These are phyloP conservation scores for Aspergillus calidoustus DNA, from an alignment of 2,329 filamentous ascomycete genomes.

Conservation along the genomic window DNA sequence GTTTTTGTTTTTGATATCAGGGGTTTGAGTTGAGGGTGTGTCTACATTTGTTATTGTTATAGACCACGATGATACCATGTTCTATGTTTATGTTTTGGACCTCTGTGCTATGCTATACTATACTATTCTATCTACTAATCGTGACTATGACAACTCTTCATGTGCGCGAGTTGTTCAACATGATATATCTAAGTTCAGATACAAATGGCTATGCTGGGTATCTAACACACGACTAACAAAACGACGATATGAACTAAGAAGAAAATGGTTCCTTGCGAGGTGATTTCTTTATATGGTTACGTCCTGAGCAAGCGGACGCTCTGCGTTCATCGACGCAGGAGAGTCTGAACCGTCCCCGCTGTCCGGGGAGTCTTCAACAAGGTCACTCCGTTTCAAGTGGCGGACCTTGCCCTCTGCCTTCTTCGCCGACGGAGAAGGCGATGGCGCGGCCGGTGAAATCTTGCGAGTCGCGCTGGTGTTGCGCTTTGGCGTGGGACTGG, in stretches of 20 bases:
- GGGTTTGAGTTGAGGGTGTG: background rate
- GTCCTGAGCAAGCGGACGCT: conserved; percentile 8
- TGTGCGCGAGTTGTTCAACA: conserved; percentile 4
- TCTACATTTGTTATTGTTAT: background rate
- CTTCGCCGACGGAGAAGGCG: conserved; percentile 14
- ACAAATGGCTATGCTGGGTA: conserved; percentile 22
- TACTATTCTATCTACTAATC: background rate
- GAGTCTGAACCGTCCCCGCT: conserved; percentile 36
- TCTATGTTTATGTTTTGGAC: background rate
- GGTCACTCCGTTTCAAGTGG: conserved; percentile 19
- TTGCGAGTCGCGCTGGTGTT: conserved; percentile 14
- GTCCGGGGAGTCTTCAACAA: conserved; percentile 35
- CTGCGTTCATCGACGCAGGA: conserved; percentile 20
- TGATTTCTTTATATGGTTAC: background rate
- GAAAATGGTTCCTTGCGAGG: background rate
- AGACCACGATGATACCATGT: conserved; percentile 5
- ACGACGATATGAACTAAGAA: background rate
- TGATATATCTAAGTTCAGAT: background rate
- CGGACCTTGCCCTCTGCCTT: conserved; percentile 13
- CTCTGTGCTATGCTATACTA: background rate
- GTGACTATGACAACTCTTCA: conserved; percentile 6
- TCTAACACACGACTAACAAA: conserved; percentile 17
- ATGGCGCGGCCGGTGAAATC: conserved; percentile 3
- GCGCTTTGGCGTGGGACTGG: conserved; percentile 36
- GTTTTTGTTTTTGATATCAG: background rate